Base-by-base conservation (phyloP, 2,329 filamentous ascomycete species). In the Rugonectria rugulosa region DNA sequence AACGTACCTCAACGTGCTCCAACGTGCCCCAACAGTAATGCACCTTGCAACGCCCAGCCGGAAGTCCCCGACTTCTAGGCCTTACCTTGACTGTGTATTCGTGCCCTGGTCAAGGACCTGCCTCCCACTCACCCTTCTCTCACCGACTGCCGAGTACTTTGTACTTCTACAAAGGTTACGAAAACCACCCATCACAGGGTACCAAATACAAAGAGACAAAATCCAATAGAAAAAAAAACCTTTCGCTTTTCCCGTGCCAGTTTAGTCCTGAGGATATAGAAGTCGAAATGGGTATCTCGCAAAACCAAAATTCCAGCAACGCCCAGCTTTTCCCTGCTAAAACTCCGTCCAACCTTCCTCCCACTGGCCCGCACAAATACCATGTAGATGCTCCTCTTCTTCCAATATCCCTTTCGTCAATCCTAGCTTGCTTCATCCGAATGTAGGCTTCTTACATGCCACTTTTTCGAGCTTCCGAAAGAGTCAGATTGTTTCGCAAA, bases 401-500 rank as follows among this genome's bases (percentile, higher is more conserved):
- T 34, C 19, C 17, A 36, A 24, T 15, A 43, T 20, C 47, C 6
- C 45, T 44, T n/a, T n/a, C n/a, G n/a, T n/a, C n/a, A n/a, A n/a
- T n/a, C n/a, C n/a, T n/a, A n/a, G n/a, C n/a, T n/a, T n/a, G n/a
- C n/a, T n/a, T n/a, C n/a, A n/a, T n/a, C n/a, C n/a, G n/a, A n/a
- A n/a, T n/a, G n/a, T n/a, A n/a, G n/a, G n/a, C n/a, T n/a, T n/a
- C n/a, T n/a, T n/a, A n/a, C n/a, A n/a, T n/a, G n/a, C n/a, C n/a
- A n/a, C n/a, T n/a, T n/a, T n/a, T n/a, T n/a, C n/a, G n/a, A n/a
- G n/a, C n/a, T n/a, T n/a, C n/a, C n/a, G n/a, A n/a, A n/a, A n/a
- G n/a, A n/a, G n/a, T n/a, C n/a, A 6, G 50, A 53, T 27, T 53
- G 50, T 23, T 45, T 32, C 19, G 52, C 36, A 42, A 64, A 57